These are phyloP conservation scores for Vanderwaltozyma polyspora DNA, from an alignment of 805 yeast genomes.

Conservation along the genomic window DNA sequence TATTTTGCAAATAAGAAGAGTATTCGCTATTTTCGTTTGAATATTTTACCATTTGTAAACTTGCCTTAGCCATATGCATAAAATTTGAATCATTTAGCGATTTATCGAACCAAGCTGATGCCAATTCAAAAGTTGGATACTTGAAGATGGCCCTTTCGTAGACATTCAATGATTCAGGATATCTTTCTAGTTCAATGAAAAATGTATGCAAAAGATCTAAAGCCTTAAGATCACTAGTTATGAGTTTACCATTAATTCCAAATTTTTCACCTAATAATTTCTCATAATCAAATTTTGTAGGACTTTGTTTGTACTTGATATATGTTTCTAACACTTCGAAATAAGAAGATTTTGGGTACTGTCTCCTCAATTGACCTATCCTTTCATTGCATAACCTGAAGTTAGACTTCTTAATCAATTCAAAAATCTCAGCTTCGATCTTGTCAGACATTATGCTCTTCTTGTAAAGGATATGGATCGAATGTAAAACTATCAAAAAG, in stretches of 20 bases:
- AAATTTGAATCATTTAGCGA: conserved; percentile 38
- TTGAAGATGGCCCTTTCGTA: conserved; percentile 50
- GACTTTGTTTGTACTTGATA: conserved; percentile 22
- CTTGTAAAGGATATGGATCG: no score
- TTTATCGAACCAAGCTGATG: conserved; percentile 47
- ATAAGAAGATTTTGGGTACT: conserved; percentile 47
- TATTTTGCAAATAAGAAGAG: no score
- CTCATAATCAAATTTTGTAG: conserved; percentile 25
- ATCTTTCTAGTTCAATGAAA: conserved; percentile 30
- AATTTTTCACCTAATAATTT: conserved; percentile 18
- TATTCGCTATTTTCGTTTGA: conserved; percentile 2
- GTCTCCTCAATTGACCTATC: conserved; percentile 33
- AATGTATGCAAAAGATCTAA: conserved; percentile 37
- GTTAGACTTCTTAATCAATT: conserved; percentile 42
- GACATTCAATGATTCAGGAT: conserved; percentile 34
- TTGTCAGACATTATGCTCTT: conserved; percentile 25
- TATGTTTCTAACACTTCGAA: conserved; percentile 30
- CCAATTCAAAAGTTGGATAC: conserved; percentile 39
- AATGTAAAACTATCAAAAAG: no score
- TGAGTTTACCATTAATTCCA: conserved; percentile 14
- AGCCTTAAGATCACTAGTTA: conserved; percentile 40
- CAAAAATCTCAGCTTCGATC: conserved; percentile 26
- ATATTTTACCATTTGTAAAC: conserved; percentile 30
- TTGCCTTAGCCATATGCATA: conserved; percentile 42
- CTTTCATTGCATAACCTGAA: conserved; percentile 39